Conservation (phyloP, 805 yeast genomes). For the Candida argentea region DNA sequence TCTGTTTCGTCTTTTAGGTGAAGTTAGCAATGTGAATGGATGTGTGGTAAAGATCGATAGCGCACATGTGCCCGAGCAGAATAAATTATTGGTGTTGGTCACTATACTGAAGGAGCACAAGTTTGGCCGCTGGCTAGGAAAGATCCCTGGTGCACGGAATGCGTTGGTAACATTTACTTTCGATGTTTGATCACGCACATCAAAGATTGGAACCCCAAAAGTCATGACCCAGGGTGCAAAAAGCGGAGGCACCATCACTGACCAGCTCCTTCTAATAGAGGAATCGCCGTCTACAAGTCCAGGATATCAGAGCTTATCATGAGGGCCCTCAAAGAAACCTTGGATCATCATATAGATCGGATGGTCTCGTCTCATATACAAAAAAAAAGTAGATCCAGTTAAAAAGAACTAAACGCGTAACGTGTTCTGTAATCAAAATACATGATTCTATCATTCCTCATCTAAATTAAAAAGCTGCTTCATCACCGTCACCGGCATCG, state of each 20-base stretch:
- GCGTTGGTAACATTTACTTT: constrained; percentile 33
- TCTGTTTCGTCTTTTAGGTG: constrained; percentile 46
- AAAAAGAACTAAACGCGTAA: too few relatives aligned
- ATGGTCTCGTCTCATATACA: too few relatives aligned
- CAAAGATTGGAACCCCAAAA: neutral
- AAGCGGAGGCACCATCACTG: neutral
- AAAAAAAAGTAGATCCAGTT: too few relatives aligned
- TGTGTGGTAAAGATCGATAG: constrained; percentile 54
- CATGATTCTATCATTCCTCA: neutral
- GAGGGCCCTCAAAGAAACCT: too few relatives aligned
- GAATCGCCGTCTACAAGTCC: too few relatives aligned
- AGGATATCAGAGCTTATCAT: too few relatives aligned
- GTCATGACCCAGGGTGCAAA: neutral
- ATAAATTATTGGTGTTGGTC: constrained; percentile 44
- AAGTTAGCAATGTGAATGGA: constrained; percentile 54
- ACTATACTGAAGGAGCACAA: constrained; percentile 77
- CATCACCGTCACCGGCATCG: constrained; percentile 55
- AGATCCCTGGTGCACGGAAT: constrained; percentile 59
- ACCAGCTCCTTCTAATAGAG: neutral
- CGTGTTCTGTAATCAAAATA: too few relatives aligned
- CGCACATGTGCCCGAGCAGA: constrained; percentile 39
- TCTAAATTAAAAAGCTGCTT: constrained; percentile 49
- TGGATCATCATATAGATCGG: too few relatives aligned
- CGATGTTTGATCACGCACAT: constrained; percentile 3
- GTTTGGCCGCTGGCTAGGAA: constrained; percentile 76